phyloP scores from a whole-genome alignment of 257 asterid genomes.

The Perilla frutescens region DNA sequence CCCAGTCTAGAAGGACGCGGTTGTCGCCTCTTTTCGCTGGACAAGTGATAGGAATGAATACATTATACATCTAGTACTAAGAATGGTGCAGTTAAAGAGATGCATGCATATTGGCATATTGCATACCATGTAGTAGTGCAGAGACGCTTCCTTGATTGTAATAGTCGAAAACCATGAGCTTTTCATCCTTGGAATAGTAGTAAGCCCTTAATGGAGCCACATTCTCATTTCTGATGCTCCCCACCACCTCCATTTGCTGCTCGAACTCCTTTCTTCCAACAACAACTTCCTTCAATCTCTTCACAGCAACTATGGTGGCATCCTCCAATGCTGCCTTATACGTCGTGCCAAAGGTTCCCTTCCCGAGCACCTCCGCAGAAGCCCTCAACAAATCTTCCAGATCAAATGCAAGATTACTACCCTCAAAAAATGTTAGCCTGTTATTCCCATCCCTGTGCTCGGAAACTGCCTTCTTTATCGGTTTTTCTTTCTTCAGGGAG shows the following conservation, averaged over 20 bases:
- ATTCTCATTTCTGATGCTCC: conserved; percentile 63
- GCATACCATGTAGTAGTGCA: conserved; percentile 49
- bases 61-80: background rate
- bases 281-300: conserved; percentile 66
- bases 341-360: conserved; percentile 74
- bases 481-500: conserved; percentile 41
- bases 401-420: conserved; percentile 69
- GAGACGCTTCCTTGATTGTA: conserved; percentile 53
- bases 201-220: conserved; percentile 70
- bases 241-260: conserved; percentile 73
- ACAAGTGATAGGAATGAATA: background rate
- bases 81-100: conserved; percentile 4
- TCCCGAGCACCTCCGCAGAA: conserved; percentile 85
- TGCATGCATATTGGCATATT: background rate
- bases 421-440: conserved; percentile 61
- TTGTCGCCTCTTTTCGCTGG: conserved; percentile 61
- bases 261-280: conserved; percentile 73
- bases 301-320: conserved; percentile 63
- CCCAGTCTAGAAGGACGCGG: conserved; percentile 61
- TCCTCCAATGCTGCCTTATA: conserved; percentile 81
- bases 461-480: conserved; percentile 39
- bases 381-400: conserved; percentile 84
- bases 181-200: conserved; percentile 80
- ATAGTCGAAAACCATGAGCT: conserved; percentile 76
- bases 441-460: conserved; percentile 47